Percentiles rank a stretch among this genome's conserved stretches.
phyloP scores from a whole-genome alignment of 2,329 filamentous ascomycete genomes.

The Ceratocystis smalleyi region DNA sequence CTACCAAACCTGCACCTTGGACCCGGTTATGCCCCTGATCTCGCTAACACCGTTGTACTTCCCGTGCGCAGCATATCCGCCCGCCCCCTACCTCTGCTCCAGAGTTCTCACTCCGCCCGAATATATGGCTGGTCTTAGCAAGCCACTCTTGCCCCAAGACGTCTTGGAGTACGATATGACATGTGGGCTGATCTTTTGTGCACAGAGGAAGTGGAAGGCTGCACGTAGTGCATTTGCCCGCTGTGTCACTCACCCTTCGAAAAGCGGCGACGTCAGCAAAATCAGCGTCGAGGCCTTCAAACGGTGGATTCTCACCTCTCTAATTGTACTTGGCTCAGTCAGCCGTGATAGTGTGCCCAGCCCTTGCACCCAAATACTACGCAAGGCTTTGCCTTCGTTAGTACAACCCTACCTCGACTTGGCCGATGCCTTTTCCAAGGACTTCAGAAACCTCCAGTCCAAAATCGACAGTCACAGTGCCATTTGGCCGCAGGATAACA shows the following conservation, averaged over 20 bases:
- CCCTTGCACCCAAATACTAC: slow-evolving; percentile 1
- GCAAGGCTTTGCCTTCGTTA: slow-evolving; percentile 27
- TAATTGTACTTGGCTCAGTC: slow-evolving; percentile 51
- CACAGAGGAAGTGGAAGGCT: slow-evolving; percentile 43
- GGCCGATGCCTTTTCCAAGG: slow-evolving; percentile 45
- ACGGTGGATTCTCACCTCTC: slow-evolving; percentile 67
- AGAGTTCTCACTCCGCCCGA: slow-evolving; percentile 30
- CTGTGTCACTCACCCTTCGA: slow-evolving; percentile 50
- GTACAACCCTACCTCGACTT: slow-evolving; percentile 57
- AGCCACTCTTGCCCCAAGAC: slow-evolving; percentile 33
- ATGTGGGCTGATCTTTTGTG: slow-evolving; percentile 49
- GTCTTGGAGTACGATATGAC: slow-evolving; percentile 54
- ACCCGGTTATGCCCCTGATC: slow-evolving; percentile 43
- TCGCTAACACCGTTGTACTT: slow-evolving; percentile 52
- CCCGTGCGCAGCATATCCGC: slow-evolving; percentile 32
- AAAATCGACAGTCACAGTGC: slow-evolving; percentile 44
- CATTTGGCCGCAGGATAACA: slow-evolving; percentile 57
- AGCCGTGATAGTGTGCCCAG: neutral
- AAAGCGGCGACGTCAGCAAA: slow-evolving; percentile 37
- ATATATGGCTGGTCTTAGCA: slow-evolving; percentile 49
- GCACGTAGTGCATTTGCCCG: slow-evolving; percentile 48
- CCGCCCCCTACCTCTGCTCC: slow-evolving; percentile 29
- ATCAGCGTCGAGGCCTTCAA: slow-evolving; percentile 84
- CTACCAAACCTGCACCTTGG: slow-evolving; percentile 37
- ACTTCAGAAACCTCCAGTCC: slow-evolving; percentile 38